Base-by-base conservation (phyloP, 331 rosid species). In the Pyrus hybrid region DNA sequence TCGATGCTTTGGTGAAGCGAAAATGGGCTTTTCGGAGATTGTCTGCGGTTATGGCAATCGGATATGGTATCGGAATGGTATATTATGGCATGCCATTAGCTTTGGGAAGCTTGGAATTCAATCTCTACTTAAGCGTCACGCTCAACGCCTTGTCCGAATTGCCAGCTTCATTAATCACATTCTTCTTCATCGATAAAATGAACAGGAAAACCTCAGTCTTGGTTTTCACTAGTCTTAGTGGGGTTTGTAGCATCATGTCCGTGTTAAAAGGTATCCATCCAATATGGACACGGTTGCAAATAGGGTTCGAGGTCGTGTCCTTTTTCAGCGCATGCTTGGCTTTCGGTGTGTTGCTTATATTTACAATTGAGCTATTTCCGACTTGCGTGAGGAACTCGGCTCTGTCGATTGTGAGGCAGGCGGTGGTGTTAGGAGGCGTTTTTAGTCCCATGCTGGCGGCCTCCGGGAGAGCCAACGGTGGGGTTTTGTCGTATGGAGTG, bases 331-430 rank as follows among this genome's bases (percentile, higher is more conserved):
- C 88, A 0, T 86, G 96, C 51, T 71, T 84, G 4, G 73, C 89
- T 0, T 70, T 80, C 57, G 77, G 76, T 63, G 16, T 86, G 4
- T 72, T 79, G 63, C 61, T 92, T 2, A 81, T 92, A n/a, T 90
- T 72, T 67, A 76, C 89, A 0, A 75, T 88, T 0, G 97, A 90
- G 85, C 29, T 92, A 70, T 90, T 92, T n/a, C 96, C 92, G 1
- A 90, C 96, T 0, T 82, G 90, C 71, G 93, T 92, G 17, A 29
- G 93, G 43, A 92, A 92, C 82, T 83, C 93, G 1, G 96, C 89
- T 1, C 7, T 85, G 66, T 83, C 96, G 0, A 71, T 92, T 88
- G 92, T 86, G 30, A 82, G 97, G 80, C 89, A 88, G 12, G 89
- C 96, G 4, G 62, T 82, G 69, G 96, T 90, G 76, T 3, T 92